Conservation (phyloP, 2,329 filamentous ascomycete genomes). For the Graphilbum fragrans region DNA sequence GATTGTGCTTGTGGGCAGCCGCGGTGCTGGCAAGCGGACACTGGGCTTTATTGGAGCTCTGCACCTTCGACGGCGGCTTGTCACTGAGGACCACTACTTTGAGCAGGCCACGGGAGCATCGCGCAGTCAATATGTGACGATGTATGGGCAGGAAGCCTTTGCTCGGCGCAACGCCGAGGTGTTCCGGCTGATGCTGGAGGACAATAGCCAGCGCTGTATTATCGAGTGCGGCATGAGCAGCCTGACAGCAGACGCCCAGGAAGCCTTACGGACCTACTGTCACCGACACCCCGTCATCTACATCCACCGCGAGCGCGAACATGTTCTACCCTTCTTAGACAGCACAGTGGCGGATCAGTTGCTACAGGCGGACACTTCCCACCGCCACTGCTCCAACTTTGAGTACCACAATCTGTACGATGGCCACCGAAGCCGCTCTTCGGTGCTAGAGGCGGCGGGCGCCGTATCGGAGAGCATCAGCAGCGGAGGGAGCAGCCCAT, state of each 20-base stretch:
- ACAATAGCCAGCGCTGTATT: constrained; percentile 48
- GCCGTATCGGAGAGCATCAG: background rate
- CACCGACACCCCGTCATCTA: constrained; percentile 58
- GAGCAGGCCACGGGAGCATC: constrained; percentile 50
- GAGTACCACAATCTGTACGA: constrained; percentile 60
- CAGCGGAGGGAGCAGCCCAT: constrained; percentile 9
- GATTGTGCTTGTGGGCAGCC: constrained; percentile 58
- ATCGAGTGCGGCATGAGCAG: constrained; percentile 58
- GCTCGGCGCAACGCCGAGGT: constrained; percentile 48
- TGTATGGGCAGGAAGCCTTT: constrained; percentile 49
- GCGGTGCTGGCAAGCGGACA: constrained; percentile 60
- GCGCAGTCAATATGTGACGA: constrained; percentile 45
- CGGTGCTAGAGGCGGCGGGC: constrained; percentile 6
- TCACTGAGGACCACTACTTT: constrained; percentile 58
- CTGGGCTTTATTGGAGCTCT: constrained; percentile 62
- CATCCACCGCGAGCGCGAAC: constrained; percentile 51
- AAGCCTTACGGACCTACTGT: constrained; percentile 45
- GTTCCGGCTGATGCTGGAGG: constrained; percentile 46
- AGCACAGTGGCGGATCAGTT: constrained; percentile 42
- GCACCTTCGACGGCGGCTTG: constrained; percentile 50
- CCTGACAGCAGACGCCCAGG: constrained; percentile 47
- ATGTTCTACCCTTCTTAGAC: constrained; percentile 46
- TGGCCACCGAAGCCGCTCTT: constrained; percentile 20
- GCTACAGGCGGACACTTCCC: constrained; percentile 39
- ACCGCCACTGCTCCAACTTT: constrained; percentile 53